Conservation (phyloP, 2,329 filamentous ascomycete genomes). For the Paracorniculantispora psalliotae region DNA sequence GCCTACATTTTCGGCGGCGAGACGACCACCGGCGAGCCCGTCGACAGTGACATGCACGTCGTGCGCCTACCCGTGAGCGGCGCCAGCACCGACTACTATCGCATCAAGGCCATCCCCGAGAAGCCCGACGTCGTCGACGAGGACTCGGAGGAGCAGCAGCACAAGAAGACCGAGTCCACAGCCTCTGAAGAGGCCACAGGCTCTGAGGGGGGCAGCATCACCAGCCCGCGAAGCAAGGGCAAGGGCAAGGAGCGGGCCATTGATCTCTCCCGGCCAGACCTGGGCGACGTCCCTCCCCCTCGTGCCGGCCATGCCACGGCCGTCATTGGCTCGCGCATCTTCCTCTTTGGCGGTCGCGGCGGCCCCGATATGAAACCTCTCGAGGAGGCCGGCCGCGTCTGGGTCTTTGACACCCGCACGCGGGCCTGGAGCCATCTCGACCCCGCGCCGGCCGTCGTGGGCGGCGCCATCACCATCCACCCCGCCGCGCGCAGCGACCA, state of each 20-base stretch:
- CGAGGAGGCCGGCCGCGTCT: constrained; percentile 69
- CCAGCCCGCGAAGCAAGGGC: constrained; percentile 21
- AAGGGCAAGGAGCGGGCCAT: constrained; percentile 37
- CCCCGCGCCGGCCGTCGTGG: constrained; percentile 45
- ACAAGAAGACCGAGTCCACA: constrained; percentile 1
- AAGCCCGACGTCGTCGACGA: constrained; percentile 24
- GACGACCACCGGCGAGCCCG: constrained; percentile 56
- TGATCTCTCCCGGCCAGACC: constrained; percentile 20
- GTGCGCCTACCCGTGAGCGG: constrained; percentile 55
- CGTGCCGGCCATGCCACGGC: constrained; percentile 70
- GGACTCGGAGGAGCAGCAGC: constrained; percentile 17
- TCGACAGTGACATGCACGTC: constrained; percentile 68
- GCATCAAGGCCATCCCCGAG: constrained; percentile 46
- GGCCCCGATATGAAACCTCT: constrained; percentile 64
- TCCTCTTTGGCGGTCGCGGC: constrained; percentile 71
- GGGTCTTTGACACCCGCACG: constrained; percentile 66
- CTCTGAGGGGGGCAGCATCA: constrained; percentile 26
- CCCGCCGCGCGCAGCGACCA: constrained; percentile 71
- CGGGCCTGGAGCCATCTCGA: constrained; percentile 60
- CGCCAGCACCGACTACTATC: constrained; percentile 55
- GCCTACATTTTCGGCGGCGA: constrained; percentile 77
- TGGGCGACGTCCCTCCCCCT: constrained; percentile 53
- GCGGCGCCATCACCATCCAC: constrained; percentile 33
- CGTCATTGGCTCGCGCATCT: constrained; percentile 64
- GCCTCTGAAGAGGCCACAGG: constrained; percentile 27